Base-by-base conservation (phyloP, 2,329 filamentous ascomycete species). In the Apiospora arundinis region DNA sequence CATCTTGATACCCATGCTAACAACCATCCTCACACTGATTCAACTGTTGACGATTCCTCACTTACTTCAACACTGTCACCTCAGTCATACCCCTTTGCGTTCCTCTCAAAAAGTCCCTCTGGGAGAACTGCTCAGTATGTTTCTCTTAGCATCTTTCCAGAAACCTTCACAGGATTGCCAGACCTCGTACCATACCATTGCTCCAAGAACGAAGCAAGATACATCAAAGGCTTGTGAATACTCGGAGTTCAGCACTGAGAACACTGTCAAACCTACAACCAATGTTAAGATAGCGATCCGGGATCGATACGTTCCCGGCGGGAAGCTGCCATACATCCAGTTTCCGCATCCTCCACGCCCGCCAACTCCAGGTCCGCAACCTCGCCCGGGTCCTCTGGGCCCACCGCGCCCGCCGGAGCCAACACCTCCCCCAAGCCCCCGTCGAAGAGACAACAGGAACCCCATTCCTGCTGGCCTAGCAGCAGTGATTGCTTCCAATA, bases 381-480 rank as follows among this genome's bases (percentile, higher is more conserved):
- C 74, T 67, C 72, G 75, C 70, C 77, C 77, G 70, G 70, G 70
- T 12, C 71, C 73, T 71, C 72, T 77, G 71, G 75, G 76, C 52
- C 76, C 74, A 66, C 78, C 76, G 72, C 73, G 68, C 49, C 77
- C 76, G 9, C 74, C 76, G 66, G 76, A 72, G 52, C 78, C 77
- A 60, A 78, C 78, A 45, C 77, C 78, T 67, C 78, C 78, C 42
- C 78, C 78, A 3, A 79, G 78, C 67, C 78, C 78, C 72, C 74
- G 23, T 46, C 56, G 56, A n/a, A 63, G 56, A 32, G 18, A 14
- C 12, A 6, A 14, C 12, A 6, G 16, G 37, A 18, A 18, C n/a
- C 6, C 9, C 9, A 32, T 11, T 37, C 1, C n/a, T 12, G 56
- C 32, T 40, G 16, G 56, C 56, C 32, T 23, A 6, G 56, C 28